Percentiles rank a stretch among this genome's conserved stretches.
Conservation (phyloP, 2,329 filamentous ascomycete genomes). For the Pseudofabraea citricarpa region DNA sequence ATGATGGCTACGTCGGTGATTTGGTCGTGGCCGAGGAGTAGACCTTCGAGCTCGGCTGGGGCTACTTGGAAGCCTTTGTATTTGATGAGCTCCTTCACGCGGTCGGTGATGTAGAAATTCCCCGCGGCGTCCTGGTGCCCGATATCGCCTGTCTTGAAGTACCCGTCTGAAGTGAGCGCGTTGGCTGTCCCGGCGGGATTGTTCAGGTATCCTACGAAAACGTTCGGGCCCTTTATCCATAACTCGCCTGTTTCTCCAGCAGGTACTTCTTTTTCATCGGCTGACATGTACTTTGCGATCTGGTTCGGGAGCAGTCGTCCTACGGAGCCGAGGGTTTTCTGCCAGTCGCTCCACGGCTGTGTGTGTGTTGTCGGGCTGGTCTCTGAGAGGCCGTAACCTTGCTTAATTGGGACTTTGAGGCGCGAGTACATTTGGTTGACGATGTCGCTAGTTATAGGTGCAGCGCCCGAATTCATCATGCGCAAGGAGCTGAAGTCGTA, state of each 20-base stretch:
- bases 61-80: conserved; percentile 68
- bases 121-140: conserved; percentile 72
- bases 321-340: conserved; percentile 69
- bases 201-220: conserved; percentile 76
- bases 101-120: conserved; percentile 88
- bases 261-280: conserved; percentile 55
- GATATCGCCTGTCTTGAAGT: conserved; percentile 88
- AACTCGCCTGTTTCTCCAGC: conserved; percentile 65
- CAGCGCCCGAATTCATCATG: conserved; percentile 84
- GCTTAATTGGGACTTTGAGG: conserved; percentile 77
- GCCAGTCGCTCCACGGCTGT: conserved; percentile 73
- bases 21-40: conserved; percentile 42
- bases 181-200: conserved; percentile 66
- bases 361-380: conserved; percentile 75
- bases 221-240: conserved; percentile 74
- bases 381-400: conserved; percentile 88
- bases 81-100: conserved; percentile 65
- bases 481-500: conserved; percentile 77
- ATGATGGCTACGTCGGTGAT: conserved; percentile 51
- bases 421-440: conserved; percentile 71
- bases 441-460: conserved; percentile 76
- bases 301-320: conserved; percentile 76
- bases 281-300: conserved; percentile 73
- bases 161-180: conserved; percentile 71
- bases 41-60: conserved; percentile 60